A percentile compares a stretch with the other conserved stretches of the same genome.
Conservation (phyloP, 2,329 filamentous ascomycete species). For the Penicillium concentricum region DNA sequence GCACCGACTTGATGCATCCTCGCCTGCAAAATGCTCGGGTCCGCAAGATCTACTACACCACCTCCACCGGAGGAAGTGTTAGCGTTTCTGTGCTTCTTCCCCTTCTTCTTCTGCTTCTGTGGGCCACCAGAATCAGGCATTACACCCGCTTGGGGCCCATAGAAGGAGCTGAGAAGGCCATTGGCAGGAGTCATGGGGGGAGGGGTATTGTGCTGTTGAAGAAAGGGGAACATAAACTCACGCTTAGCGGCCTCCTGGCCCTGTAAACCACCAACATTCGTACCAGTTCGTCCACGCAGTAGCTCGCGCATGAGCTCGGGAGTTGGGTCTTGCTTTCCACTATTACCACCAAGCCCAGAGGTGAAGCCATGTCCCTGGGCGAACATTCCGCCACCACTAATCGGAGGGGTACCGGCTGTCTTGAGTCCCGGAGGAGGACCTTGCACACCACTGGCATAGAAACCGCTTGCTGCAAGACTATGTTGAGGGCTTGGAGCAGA, state of each 20-base stretch:
- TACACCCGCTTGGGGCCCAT: constrained; percentile 79
- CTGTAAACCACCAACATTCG: constrained; percentile 63
- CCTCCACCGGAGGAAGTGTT: constrained; percentile 99
- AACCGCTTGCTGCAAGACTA: constrained; percentile 59
- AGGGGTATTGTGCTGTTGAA: constrained; percentile 83
- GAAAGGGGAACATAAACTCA: constrained; percentile 96
- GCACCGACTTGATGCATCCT: constrained; percentile 89
- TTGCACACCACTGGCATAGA: constrained; percentile 81
- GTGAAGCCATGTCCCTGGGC: constrained; percentile 84
- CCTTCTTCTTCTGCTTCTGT: constrained; percentile 99
- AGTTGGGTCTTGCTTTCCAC: constrained; percentile 68
- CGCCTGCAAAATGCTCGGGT: constrained; percentile 99
- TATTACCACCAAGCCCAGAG: constrained; percentile 61
- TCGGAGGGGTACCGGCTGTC: constrained; percentile 88
- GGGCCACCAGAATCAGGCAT: constrained; percentile 78
- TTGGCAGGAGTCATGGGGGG: constrained; percentile 88
- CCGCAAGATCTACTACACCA: constrained; percentile 99
- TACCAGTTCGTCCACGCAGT: constrained; percentile 65
- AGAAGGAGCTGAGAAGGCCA: constrained; percentile 87
- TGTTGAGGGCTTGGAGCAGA: constrained; percentile 41
- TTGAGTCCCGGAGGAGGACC: constrained; percentile 94
- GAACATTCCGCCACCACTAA: constrained; percentile 77
- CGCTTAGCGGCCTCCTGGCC: constrained; percentile 87
- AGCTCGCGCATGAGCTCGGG: constrained; percentile 79
- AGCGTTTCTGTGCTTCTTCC: constrained; percentile 99